A percentile compares a stretch with the other conserved stretches of the same genome.
Evolutionary conservation across 805 yeast genomes (phyloP).

Genomic region (Candida namnaoensis): DNA sequence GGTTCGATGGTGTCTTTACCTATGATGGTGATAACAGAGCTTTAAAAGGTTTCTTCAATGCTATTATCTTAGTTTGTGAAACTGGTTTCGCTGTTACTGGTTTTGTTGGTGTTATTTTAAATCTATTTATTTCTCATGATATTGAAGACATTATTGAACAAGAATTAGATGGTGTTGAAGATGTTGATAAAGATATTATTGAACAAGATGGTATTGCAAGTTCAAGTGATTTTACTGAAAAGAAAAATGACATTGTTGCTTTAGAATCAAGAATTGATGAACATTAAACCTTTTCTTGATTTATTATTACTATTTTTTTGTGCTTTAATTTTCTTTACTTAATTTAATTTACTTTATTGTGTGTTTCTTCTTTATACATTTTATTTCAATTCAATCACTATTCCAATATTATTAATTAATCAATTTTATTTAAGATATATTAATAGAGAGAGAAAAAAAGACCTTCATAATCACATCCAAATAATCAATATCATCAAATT

Average conservation of each 20-base stretch:
- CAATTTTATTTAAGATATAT: too few relatives aligned
- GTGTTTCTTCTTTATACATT: too few relatives aligned
- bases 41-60: slow-evolving; percentile 55
- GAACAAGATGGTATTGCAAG: not conserved
- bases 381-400: too few relatives aligned
- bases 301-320: too few relatives aligned
- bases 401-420: too few relatives aligned
- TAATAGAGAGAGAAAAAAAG: too few relatives aligned
- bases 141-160: not conserved
- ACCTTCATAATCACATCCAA: too few relatives aligned
- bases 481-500: too few relatives aligned
- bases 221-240: not conserved
- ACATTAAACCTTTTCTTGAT: too few relatives aligned
- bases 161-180: not conserved
- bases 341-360: too few relatives aligned
- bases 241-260: not conserved
- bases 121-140: slow-evolving; percentile 22
- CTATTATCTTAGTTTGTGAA: slow-evolving; percentile 61
- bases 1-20: slow-evolving; percentile 60
- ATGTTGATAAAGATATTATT: not conserved
- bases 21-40: slow-evolving; percentile 53
- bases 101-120: slow-evolving; percentile 50
- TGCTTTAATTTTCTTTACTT: too few relatives aligned
- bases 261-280: not conserved
- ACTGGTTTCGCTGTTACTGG: slow-evolving; percentile 70